Evolutionary conservation across 75 land plant genomes (phyloP).

Genomic region (Pinus albicaulis): DNA sequence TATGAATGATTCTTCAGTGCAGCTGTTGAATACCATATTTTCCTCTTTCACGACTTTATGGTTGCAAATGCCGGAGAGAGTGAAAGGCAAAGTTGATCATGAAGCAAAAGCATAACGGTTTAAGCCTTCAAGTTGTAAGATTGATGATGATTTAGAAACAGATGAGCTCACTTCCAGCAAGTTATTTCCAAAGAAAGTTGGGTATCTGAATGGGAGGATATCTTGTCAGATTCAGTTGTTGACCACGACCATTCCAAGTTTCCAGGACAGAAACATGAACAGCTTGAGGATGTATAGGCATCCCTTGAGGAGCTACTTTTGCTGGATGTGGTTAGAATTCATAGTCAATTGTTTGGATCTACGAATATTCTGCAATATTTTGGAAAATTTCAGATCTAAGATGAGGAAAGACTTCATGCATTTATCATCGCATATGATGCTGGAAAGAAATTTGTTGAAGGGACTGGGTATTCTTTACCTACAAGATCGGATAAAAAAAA

Average conservation of each 20-base stretch:
- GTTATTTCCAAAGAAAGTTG: constrained; percentile 36
- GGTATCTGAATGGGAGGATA: constrained; percentile 33
- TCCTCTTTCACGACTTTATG: constrained; percentile 47
- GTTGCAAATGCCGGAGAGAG: constrained; percentile 47
- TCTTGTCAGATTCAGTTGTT: background rate
- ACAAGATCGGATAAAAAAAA: constrained; percentile 51
- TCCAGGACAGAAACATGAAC: constrained; percentile 16
- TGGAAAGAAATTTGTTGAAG: constrained; percentile 49
- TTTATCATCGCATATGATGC: constrained; percentile 51
- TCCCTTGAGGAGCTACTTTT: constrained; percentile 40
- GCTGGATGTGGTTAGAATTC: constrained; percentile 45
- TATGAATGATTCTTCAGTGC: constrained; percentile 41
- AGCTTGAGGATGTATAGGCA: constrained; percentile 53
- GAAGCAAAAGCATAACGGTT: constrained; percentile 53
- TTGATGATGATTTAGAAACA: constrained; percentile 52
- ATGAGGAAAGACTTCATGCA: constrained; percentile 40
- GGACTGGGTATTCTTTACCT: constrained; percentile 37
- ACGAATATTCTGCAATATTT: constrained; percentile 16
- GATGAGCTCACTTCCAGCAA: constrained; percentile 40
- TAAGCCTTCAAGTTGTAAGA: constrained; percentile 41
- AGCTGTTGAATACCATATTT: constrained; percentile 56
- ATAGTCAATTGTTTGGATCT: constrained; percentile 65
- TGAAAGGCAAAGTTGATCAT: constrained; percentile 27
- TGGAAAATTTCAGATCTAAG: constrained; percentile 28
- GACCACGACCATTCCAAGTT: background rate